phyloP scores from a whole-genome alignment of 208 protist species.

The Leishmania tarentolae region DNA sequence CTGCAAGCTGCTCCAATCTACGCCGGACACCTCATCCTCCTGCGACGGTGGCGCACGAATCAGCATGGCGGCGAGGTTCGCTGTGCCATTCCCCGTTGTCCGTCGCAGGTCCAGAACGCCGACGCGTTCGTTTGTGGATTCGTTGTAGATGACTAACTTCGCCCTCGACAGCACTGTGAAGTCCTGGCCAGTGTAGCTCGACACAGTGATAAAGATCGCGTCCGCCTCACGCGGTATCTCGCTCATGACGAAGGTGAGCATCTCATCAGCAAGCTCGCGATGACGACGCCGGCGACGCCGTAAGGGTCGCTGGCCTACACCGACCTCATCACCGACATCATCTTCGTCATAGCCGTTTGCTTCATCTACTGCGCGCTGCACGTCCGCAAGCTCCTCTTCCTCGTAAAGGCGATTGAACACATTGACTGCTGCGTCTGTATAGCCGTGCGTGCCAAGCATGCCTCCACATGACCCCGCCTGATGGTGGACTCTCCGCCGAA shows the following conservation, averaged over 20 bases:
- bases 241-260: constrained; percentile 74
- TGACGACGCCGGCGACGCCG: constrained; percentile 10
- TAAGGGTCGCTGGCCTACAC: constrained; percentile 5
- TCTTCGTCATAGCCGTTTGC: constrained; percentile 28
- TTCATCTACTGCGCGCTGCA: constrained; percentile 53
- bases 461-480: neutral
- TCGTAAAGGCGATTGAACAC: constrained; percentile 77
- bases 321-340: constrained; percentile 23
- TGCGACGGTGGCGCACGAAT: constrained; percentile 41
- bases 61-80: constrained; percentile 70
- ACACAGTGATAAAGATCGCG: constrained; percentile 75
- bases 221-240: constrained; percentile 72
- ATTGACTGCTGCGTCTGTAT: constrained; percentile 36
- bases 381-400: constrained; percentile 59
- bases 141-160: constrained; percentile 63
- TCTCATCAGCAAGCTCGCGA: constrained; percentile 74
- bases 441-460: constrained; percentile 29
- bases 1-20: neutral
- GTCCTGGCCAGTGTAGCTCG: constrained; percentile 78
- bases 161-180: constrained; percentile 52
- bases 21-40: neutral
- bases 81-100: constrained; percentile 62
- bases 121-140: constrained; percentile 62
- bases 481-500: neutral
- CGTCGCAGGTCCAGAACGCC: constrained; percentile 60